These are phyloP conservation scores for Diplotaxis tenuifolia DNA, from an alignment of 345 rosid species.

Conservation along the genomic window DNA sequence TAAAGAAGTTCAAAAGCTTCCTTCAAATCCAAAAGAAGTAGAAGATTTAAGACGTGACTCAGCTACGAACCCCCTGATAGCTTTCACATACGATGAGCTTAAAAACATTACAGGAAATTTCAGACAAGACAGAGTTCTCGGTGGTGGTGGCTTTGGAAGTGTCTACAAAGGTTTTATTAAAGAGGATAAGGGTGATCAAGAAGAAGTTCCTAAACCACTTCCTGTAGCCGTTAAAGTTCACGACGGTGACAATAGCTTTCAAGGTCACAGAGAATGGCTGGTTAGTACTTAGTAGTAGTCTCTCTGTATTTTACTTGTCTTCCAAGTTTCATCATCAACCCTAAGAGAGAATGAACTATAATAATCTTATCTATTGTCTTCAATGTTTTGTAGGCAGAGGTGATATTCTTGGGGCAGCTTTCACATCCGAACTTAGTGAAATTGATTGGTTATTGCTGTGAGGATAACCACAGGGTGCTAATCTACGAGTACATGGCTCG, in stretches of 20 bases:
- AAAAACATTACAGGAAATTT: constrained; percentile 72
- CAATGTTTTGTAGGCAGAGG: constrained; percentile 71
- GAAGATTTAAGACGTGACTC: constrained; percentile 84
- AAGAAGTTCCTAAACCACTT: constrained; percentile 57
- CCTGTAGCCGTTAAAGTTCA: constrained; percentile 97
- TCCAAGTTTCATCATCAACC: constrained; percentile 8
- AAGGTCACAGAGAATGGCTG: constrained; percentile 99
- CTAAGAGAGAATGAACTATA: background rate
- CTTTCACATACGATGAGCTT: constrained; percentile 76
- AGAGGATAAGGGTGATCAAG: constrained; percentile 48
- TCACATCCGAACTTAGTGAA: constrained; percentile 96
- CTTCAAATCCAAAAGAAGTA: constrained; percentile 93
- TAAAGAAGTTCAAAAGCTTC: constrained; percentile 57
- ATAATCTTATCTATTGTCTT: background rate
- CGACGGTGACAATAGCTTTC: constrained; percentile 85
- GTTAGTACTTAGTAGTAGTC: constrained; percentile 53
- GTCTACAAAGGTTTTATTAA: constrained; percentile 83
- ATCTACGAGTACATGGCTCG: constrained; percentile 91
- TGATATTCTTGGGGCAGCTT: constrained; percentile 93
- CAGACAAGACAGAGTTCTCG: constrained; percentile 87
- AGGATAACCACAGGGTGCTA: constrained; percentile 77
- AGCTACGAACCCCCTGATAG: constrained; percentile 76
- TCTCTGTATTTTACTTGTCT: constrained; percentile 11
- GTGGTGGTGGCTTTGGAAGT: constrained; percentile 96
- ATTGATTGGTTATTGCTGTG: constrained; percentile 90